A percentile compares a stretch with the other conserved stretches of the same genome.
Conservation (phyloP, 805 yeast species). For the Barnettozyma pratensis region DNA sequence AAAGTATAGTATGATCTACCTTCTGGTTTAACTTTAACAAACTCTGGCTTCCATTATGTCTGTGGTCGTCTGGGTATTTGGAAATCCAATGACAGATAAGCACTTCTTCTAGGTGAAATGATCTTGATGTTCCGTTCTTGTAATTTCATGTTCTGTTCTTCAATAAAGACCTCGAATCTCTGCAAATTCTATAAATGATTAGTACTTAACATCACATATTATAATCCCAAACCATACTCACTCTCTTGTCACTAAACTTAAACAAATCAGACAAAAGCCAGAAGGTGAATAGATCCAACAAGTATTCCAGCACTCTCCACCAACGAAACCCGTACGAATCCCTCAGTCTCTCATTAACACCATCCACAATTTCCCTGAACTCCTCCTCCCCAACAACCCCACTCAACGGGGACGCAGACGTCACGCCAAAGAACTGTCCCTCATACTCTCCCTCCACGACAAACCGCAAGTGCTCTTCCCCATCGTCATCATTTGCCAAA, state of each 20-base stretch:
- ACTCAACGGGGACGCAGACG: slow-evolving; percentile 49
- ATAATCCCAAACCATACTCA: slow-evolving; percentile 1
- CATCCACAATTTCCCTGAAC: slow-evolving; percentile 35
- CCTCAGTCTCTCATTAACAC: slow-evolving; percentile 38
- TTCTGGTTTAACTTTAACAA: slow-evolving; percentile 88
- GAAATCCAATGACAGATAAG: slow-evolving; percentile 50
- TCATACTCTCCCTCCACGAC: slow-evolving; percentile 33
- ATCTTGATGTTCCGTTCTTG: slow-evolving; percentile 30
- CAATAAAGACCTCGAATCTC: slow-evolving; percentile 40
- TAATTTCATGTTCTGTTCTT: slow-evolving; percentile 25
- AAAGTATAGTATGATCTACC: slow-evolving; percentile 94
- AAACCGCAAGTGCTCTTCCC: neutral
- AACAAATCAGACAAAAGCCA: slow-evolving; percentile 37
- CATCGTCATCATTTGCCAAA: slow-evolving; percentile 8
- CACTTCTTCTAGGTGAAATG: slow-evolving; percentile 48
- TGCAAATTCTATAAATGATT: slow-evolving; percentile 26
- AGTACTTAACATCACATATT: neutral
- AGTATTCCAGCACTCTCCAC: slow-evolving; percentile 35
- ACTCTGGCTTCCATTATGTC: neutral
- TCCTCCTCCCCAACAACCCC: slow-evolving; percentile 32
- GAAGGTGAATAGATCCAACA: slow-evolving; percentile 34
- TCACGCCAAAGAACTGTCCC: slow-evolving; percentile 43
- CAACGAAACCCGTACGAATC: slow-evolving; percentile 34
- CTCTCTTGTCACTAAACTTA: slow-evolving; percentile 23
- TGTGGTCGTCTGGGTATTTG: slow-evolving; percentile 40